A percentile compares a stretch with the other conserved stretches of the same genome.
Evolutionary conservation across 352 stramenopile genomes (phyloP).

Genomic region (Pythium brachiatum): DNA sequence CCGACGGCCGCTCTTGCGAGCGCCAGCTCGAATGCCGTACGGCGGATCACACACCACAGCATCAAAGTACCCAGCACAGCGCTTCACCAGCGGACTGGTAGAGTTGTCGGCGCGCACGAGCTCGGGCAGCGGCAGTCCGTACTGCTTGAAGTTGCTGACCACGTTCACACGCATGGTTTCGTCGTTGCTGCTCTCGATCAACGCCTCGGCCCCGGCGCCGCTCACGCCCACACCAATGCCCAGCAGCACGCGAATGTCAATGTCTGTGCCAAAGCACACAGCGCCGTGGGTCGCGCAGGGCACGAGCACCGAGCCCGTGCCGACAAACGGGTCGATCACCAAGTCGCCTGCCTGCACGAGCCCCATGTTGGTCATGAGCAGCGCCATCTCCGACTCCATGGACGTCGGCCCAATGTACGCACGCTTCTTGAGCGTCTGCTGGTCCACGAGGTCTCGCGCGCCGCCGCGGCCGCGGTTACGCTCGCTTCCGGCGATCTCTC

Average conservation of each 20-base stretch:
- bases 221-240: conserved; percentile 81
- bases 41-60: conserved; percentile 93
- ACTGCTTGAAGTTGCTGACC: conserved; percentile 91
- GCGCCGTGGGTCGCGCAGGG: conserved; percentile 91
- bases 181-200: conserved; percentile 3
- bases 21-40: conserved; percentile 93
- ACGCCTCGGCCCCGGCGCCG: conserved; percentile 24
- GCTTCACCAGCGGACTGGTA: conserved; percentile 47
- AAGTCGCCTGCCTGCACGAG: conserved; percentile 67
- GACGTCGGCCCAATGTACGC: conserved; percentile 96
- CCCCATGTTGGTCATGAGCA: conserved; percentile 94
- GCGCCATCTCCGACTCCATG: conserved; percentile 96
- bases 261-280: conserved; percentile 95
- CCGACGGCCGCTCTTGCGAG: conserved; percentile 88
- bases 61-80: conserved; percentile 73
- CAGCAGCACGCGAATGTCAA: conserved; percentile 94
- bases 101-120: conserved; percentile 93
- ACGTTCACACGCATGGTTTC: conserved; percentile 61
- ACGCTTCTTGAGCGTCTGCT: conserved; percentile 93
- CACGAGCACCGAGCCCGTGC: conserved; percentile 96
- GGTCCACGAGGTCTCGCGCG: conserved; percentile 75
- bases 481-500: conserved; percentile 64
- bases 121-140: conserved; percentile 91
- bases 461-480: conserved; percentile 70
- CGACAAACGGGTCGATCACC: conserved; percentile 97